Conservation (phyloP, 768 basidiomycete genomes). For the Termitomyces eurrhizus region DNA sequence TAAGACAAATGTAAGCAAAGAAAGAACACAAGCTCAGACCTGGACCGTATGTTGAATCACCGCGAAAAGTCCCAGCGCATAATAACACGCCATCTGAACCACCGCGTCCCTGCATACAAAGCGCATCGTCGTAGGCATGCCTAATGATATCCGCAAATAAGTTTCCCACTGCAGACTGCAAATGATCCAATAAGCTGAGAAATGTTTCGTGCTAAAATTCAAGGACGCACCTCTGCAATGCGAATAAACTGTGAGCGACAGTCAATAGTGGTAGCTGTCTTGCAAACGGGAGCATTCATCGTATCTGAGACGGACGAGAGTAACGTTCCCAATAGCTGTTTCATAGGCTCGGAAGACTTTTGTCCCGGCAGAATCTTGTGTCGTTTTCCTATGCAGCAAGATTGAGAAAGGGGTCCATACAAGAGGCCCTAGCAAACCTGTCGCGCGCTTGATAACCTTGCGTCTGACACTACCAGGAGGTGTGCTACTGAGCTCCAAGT, state of each 20-base stretch:
- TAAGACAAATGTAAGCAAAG: neutral
- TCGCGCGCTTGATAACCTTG: conserved; percentile 58
- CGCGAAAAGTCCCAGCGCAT: conserved; percentile 80
- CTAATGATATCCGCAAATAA: conserved; percentile 85
- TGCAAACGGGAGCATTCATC: conserved; percentile 74
- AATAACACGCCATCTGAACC: conserved; percentile 81
- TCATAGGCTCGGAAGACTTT: conserved; percentile 51
- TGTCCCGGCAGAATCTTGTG: conserved; percentile 59
- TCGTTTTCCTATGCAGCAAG: conserved; percentile 49
- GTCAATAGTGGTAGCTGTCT: conserved; percentile 62
- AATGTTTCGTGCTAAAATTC: neutral
- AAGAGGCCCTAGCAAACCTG: conserved; percentile 36
- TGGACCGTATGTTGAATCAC: conserved; percentile 81
- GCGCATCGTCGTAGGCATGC: conserved; percentile 76
- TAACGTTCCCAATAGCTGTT: conserved; percentile 55
- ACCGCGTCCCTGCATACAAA: conserved; percentile 51
- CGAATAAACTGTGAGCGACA: conserved; percentile 74
- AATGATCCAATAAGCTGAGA: neutral
- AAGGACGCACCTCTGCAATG: conserved; percentile 53
- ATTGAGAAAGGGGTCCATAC: neutral
- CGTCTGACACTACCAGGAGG: conserved; percentile 60
- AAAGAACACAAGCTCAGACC: conserved; percentile 38
- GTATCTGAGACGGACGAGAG: conserved; percentile 67
- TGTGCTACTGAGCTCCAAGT: conserved; percentile 55
- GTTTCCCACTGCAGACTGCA: conserved; percentile 66